Conservation (phyloP, 768 basidiomycete species). For the Pleurotus tuoliensis region DNA sequence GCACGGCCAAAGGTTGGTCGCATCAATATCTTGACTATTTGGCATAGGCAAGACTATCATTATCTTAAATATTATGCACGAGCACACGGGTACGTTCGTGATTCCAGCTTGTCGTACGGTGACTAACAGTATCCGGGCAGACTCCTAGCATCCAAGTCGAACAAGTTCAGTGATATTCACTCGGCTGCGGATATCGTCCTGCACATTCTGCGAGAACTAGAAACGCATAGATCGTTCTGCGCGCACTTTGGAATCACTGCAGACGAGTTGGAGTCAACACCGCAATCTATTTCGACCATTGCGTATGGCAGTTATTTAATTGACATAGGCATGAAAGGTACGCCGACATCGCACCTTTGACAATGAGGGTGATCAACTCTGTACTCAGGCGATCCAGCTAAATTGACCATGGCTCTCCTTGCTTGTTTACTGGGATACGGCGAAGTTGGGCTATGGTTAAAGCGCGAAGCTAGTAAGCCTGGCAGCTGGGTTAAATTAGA, state of each 20-base stretch:
- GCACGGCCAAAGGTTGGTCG: conserved; percentile 14
- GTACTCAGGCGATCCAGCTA: conserved; percentile 60
- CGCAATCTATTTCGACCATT: conserved; percentile 68
- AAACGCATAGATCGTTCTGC: conserved; percentile 72
- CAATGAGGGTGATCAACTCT: background rate
- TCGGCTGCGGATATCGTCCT: conserved; percentile 61
- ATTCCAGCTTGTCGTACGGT: background rate
- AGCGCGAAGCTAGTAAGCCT: conserved; percentile 44
- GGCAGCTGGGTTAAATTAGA: conserved; percentile 55
- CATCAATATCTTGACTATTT: too few species aligned
- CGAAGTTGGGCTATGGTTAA: conserved; percentile 84
- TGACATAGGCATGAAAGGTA: conserved; percentile 71
- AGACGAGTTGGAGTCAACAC: conserved; percentile 55
- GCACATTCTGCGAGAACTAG: conserved; percentile 63
- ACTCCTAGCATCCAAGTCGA: conserved; percentile 75
- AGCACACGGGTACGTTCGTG: conserved; percentile 57
- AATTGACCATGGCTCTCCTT: conserved; percentile 75
- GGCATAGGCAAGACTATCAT: conserved; percentile 69
- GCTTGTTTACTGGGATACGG: conserved; percentile 91
- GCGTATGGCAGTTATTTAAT: conserved; percentile 88
- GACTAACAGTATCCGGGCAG: conserved; percentile 28
- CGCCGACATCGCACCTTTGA: conserved; percentile 5
- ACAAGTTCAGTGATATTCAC: conserved; percentile 56
- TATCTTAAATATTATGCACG: conserved; percentile 83
- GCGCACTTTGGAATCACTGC: conserved; percentile 61